These are phyloP conservation scores for Isabelozyma rhagii DNA, from an alignment of 805 yeast genomes.

Conservation along the genomic window DNA sequence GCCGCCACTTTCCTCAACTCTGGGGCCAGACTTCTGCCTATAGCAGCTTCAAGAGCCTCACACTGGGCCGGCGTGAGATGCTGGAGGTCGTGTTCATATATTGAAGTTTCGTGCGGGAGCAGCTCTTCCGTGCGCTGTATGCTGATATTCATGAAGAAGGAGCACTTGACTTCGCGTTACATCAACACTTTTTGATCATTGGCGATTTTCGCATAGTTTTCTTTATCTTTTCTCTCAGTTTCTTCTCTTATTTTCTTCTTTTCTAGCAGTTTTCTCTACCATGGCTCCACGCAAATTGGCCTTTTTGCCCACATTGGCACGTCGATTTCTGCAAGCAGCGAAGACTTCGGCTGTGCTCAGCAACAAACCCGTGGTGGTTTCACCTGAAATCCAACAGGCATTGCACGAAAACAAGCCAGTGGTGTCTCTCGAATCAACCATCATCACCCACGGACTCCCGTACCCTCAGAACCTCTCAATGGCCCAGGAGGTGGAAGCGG, in stretches of 20 bases:
- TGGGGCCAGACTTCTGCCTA: not conserved
- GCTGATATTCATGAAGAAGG: not conserved
- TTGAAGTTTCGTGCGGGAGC: not conserved
- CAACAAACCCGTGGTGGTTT: constrained; percentile 14
- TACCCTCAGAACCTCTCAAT: constrained; percentile 70
- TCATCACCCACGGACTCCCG: constrained; percentile 87
- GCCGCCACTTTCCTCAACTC: not conserved
- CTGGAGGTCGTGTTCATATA: no score
- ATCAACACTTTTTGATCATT: not conserved
- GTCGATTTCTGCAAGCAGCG: no score
- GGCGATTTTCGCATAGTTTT: not conserved
- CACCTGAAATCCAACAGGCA: constrained; percentile 64
- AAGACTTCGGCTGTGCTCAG: no score
- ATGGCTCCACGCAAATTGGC: not conserved
- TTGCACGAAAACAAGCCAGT: constrained; percentile 53
- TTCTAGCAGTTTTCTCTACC: not conserved
- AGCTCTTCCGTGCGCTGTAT: not conserved
- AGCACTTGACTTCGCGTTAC: not conserved
- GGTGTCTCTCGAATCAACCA: constrained; percentile 83
- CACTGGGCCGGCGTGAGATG: not conserved
- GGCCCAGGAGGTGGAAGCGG: constrained; percentile 66
- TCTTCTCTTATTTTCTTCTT: not conserved
- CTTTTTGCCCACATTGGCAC: no score
- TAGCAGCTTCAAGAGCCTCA: not conserved
- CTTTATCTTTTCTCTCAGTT: not conserved